Evolutionary conservation across 2,329 filamentous ascomycete species (phyloP).

Genomic region (Akanthomyces muscarius): DNA sequence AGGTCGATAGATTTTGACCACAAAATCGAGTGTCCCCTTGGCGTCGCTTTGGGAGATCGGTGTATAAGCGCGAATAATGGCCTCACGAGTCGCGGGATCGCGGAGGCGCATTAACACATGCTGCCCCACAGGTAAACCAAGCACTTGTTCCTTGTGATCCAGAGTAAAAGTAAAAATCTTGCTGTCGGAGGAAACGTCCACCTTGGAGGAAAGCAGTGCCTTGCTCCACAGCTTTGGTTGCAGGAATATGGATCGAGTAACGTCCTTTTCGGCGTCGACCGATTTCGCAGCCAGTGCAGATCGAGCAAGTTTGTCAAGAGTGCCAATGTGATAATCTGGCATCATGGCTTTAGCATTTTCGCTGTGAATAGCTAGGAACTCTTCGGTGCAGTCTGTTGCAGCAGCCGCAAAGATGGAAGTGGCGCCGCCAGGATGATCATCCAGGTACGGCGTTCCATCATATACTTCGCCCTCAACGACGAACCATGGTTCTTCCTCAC

Average conservation of each 20-base stretch:
- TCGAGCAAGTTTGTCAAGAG: conserved; percentile 58
- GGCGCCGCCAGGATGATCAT: conserved; percentile 81
- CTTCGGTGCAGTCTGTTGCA: conserved; percentile 77
- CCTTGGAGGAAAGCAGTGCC: conserved; percentile 64
- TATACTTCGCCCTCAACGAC: conserved; percentile 86
- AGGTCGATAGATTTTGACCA: conserved; percentile 75
- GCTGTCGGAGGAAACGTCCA: conserved; percentile 67
- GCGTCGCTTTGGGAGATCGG: conserved; percentile 64
- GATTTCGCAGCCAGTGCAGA: conserved; percentile 24
- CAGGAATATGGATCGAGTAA: conserved; percentile 56
- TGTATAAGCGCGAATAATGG: conserved; percentile 83
- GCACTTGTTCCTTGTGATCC: conserved; percentile 61
- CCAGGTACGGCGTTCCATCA: conserved; percentile 74
- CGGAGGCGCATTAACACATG: conserved; percentile 80
- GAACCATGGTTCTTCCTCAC: conserved; percentile 72
- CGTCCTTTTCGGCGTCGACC: conserved; percentile 14
- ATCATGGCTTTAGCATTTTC: conserved; percentile 95
- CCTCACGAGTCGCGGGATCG: conserved; percentile 65
- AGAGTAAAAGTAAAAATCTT: conserved; percentile 78
- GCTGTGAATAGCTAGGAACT: conserved; percentile 88
- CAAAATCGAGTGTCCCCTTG: conserved; percentile 63
- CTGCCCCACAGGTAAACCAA: conserved; percentile 79
- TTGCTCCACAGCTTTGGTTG: conserved; percentile 70
- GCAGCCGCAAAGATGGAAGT: conserved; percentile 78
- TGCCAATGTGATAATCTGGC: conserved; percentile 77